A percentile compares a stretch with the other conserved stretches of the same genome.
phyloP scores from a whole-genome alignment of 306 rosid species.

The Sicyos baderoa region DNA sequence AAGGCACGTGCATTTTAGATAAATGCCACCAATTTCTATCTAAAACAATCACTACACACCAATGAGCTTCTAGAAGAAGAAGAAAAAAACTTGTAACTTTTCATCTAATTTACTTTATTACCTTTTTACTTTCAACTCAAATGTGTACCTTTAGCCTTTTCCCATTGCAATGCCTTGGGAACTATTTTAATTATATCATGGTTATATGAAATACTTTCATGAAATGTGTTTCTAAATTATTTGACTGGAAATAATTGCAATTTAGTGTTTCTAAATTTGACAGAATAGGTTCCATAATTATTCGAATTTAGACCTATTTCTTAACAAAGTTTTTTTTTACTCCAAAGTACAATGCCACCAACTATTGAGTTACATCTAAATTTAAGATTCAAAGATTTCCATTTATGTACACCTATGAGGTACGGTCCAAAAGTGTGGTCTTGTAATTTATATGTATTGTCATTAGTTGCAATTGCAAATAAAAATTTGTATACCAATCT shows the following conservation, averaged over 20 bases:
- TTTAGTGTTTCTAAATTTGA: too few species aligned
- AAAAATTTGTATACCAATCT: too few species aligned
- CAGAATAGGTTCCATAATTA: too few species aligned
- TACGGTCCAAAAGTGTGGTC: too few species aligned
- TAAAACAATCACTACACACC: background rate
- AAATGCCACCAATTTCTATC: background rate
- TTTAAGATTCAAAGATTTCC: too few species aligned
- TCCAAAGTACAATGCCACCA: too few species aligned
- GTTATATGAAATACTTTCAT: background rate
- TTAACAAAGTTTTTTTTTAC: too few species aligned
- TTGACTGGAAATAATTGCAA: background rate
- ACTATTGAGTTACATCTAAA: too few species aligned
- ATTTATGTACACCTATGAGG: too few species aligned
- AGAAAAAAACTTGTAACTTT: background rate
- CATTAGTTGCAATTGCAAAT: too few species aligned
- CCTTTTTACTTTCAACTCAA: background rate
- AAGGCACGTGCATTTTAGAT: slow-evolving; percentile 7
- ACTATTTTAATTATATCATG: background rate
- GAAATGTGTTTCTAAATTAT: background rate
- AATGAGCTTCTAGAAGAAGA: background rate
- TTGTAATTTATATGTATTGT: too few species aligned
- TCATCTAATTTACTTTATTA: background rate
- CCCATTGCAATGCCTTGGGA: background rate
- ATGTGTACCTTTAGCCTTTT: background rate
- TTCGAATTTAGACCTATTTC: too few species aligned